Conservation (phyloP, 805 yeast genomes). For the Nakazawaea pomicola region DNA sequence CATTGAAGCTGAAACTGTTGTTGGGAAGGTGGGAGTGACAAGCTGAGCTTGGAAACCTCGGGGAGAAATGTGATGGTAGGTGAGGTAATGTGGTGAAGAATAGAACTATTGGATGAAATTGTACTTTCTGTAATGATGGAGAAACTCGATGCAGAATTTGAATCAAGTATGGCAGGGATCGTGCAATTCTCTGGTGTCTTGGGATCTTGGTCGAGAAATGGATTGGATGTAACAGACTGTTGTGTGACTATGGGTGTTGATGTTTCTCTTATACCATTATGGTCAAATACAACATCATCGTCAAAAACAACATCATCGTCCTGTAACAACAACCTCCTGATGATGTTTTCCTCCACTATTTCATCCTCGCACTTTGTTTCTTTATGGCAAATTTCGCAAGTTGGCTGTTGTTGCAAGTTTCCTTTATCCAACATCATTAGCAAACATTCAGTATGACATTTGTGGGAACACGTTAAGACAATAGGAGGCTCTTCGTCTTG, state of each 20-base stretch:
- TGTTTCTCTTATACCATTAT: not conserved
- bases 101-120: not conserved
- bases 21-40: not conserved
- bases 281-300: not conserved
- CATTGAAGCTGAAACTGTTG: constrained; percentile 2
- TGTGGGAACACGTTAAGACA: constrained; percentile 11
- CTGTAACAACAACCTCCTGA: constrained; percentile 1
- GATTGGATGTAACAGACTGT: not conserved
- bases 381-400: constrained; percentile 4
- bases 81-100: not conserved
- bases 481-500: constrained; percentile 12
- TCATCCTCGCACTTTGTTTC: constrained; percentile 3
- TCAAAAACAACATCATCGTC: not conserved
- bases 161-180: too few relatives aligned
- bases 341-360: constrained; percentile 3
- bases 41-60: constrained; percentile 5
- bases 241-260: not conserved
- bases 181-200: constrained; percentile 1
- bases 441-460: constrained; percentile 13
- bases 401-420: not conserved
- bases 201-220: not conserved
- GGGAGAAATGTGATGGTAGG: constrained; percentile 7
- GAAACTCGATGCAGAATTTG: too few relatives aligned
- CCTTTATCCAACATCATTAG: constrained; percentile 4
- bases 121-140: not conserved